A percentile compares a stretch with the other conserved stretches of the same genome.
phyloP scores from a whole-genome alignment of 2,329 filamentous ascomycete genomes.

The Cladosporium sp. region DNA sequence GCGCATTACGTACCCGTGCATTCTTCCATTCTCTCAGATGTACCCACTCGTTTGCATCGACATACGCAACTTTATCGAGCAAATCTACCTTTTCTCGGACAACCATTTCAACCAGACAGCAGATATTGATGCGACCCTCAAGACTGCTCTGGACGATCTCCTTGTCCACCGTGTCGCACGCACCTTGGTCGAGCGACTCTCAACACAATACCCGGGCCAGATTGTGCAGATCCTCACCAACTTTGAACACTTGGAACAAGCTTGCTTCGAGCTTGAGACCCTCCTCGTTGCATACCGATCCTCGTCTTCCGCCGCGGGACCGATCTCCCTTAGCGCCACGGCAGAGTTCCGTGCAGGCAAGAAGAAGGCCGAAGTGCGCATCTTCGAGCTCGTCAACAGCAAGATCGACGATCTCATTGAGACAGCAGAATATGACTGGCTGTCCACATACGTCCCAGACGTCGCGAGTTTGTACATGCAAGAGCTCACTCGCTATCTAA shows the following conservation, averaged over 20 bases:
- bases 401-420: slow-evolving; percentile 98
- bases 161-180: slow-evolving; percentile 88
- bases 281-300: slow-evolving; percentile 81
- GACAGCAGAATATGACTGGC: slow-evolving; percentile 96
- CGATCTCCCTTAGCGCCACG: slow-evolving; percentile 75
- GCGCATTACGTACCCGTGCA: slow-evolving; percentile 77
- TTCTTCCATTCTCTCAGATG: slow-evolving; percentile 98
- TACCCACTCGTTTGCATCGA: slow-evolving; percentile 98
- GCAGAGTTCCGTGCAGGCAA: slow-evolving; percentile 84
- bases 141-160: slow-evolving; percentile 87
- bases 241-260: slow-evolving; percentile 91
- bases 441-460: slow-evolving; percentile 55
- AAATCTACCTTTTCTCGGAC: slow-evolving; percentile 96
- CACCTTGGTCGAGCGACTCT: slow-evolving; percentile 79
- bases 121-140: slow-evolving; percentile 86
- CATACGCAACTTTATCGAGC: slow-evolving; percentile 94
- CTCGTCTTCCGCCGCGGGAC: slow-evolving; percentile 73
- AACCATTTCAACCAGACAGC: slow-evolving; percentile 90
- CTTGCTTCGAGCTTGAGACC: slow-evolving; percentile 83
- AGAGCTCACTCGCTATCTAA: slow-evolving; percentile 85
- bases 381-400: slow-evolving; percentile 96
- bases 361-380: slow-evolving; percentile 93
- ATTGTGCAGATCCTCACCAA: slow-evolving; percentile 99
- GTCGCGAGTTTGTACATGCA: slow-evolving; percentile 94
- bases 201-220: slow-evolving; percentile 90